Conservation (phyloP, 2,329 filamentous ascomycete species). For the Gyromitra esculenta region DNA sequence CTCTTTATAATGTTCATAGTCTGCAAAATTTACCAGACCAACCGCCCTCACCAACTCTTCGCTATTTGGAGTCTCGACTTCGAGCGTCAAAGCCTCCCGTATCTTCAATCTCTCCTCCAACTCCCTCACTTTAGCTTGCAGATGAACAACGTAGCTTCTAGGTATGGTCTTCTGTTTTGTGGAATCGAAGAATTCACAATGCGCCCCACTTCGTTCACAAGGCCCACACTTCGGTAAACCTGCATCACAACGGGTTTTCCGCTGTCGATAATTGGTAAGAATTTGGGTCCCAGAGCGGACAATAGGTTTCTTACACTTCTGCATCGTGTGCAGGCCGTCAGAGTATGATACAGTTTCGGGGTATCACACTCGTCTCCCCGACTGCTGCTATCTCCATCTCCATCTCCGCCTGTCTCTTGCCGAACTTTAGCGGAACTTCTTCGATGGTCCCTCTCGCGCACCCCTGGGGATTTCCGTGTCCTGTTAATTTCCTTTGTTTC, state of each 20-base stretch:
- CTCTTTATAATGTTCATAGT: slow-evolving; percentile 81
- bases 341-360: slow-evolving; percentile 62
- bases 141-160: slow-evolving; percentile 88
- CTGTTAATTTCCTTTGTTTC: slow-evolving; percentile 53
- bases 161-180: slow-evolving; percentile 85
- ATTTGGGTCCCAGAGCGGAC: slow-evolving; percentile 41
- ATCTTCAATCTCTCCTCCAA: slow-evolving; percentile 83
- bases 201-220: slow-evolving; percentile 88
- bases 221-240: slow-evolving; percentile 89
- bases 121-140: slow-evolving; percentile 84
- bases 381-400: slow-evolving; percentile 57
- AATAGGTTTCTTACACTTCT: slow-evolving; percentile 62
- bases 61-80: slow-evolving; percentile 70
- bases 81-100: slow-evolving; percentile 70
- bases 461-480: slow-evolving; percentile 48
- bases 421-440: slow-evolving; percentile 54
- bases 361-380: slow-evolving; percentile 58
- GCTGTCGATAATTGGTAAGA: slow-evolving; percentile 65
- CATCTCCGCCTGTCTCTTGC: slow-evolving; percentile 58
- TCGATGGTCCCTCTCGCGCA: slow-evolving; percentile 30
- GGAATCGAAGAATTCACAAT: slow-evolving; percentile 95
- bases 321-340: slow-evolving; percentile 65
- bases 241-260: slow-evolving; percentile 96
- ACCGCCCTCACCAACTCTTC: slow-evolving; percentile 89
- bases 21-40: slow-evolving; percentile 77